phyloP scores from a whole-genome alignment of 148 eudicot species.

The Bassia scoparia region DNA sequence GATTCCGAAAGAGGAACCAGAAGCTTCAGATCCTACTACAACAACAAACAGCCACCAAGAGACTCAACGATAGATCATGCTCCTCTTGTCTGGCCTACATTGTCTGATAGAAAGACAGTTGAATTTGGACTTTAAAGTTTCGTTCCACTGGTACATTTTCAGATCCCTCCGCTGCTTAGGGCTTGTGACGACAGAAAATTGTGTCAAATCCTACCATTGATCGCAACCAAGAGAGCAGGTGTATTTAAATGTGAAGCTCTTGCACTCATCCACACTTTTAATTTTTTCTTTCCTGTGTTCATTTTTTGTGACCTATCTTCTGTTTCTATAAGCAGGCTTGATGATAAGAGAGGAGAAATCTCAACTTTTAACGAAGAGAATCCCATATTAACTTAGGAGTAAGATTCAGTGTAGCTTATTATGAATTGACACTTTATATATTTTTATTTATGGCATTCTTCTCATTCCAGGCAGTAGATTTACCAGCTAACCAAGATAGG shows the following conservation, averaged over 20 bases:
- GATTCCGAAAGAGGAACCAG: conserved; percentile 27
- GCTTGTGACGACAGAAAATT: conserved; percentile 23
- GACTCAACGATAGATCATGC: no score
- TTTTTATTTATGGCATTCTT: background rate
- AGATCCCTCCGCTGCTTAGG: conserved; percentile 22
- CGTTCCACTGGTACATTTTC: conserved; percentile 25
- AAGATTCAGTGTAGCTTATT: background rate
- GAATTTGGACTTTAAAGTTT: conserved; percentile 22
- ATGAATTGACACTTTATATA: background rate
- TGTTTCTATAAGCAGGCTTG: conserved; percentile 24
- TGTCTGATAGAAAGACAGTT: conserved; percentile 24
- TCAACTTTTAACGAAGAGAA: conserved; percentile 6
- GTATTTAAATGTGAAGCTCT: conserved; percentile 9
- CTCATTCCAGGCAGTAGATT: conserved; percentile 30
- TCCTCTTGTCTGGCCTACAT: no score
- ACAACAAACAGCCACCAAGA: conserved; percentile 13
- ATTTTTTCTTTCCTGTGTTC: background rate
- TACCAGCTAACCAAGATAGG: conserved; percentile 15
- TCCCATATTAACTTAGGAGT: conserved; percentile 24
- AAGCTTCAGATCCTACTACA: conserved; percentile 18
- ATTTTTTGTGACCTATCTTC: background rate
- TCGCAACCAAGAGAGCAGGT: conserved; percentile 25
- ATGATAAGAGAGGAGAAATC: conserved; percentile 22
- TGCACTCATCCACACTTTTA: no score
- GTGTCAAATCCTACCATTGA: conserved; percentile 16